These are phyloP conservation scores for Chaetomium cochliodes DNA, from an alignment of 495 filamentous ascomycete genomes.

Conservation along the genomic window DNA sequence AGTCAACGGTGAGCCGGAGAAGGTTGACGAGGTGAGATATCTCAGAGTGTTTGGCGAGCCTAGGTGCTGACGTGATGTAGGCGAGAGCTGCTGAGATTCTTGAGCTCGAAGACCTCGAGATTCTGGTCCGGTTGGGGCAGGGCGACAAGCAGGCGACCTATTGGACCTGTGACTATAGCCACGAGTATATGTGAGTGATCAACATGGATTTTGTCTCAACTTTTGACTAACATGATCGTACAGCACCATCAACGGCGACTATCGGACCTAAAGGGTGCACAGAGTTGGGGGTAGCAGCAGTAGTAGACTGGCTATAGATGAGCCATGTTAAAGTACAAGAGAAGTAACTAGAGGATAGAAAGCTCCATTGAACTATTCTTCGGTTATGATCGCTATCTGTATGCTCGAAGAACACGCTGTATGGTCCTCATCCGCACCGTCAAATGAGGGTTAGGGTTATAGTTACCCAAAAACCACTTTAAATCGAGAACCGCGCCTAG, in stretches of 20 bases:
- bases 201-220: background rate
- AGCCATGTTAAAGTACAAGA: conserved; percentile 1
- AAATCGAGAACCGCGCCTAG: conserved; percentile 25
- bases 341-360: background rate
- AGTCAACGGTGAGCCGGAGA: conserved; percentile 87
- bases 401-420: background rate
- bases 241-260: conserved; percentile 86
- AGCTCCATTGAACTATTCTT: background rate
- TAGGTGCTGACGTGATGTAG: conserved; percentile 20
- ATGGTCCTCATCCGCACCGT: too few relatives aligned
- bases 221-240: background rate
- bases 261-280: conserved; percentile 61
- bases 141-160: conserved; percentile 75
- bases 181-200: conserved; percentile 72
- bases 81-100: conserved; percentile 79
- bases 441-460: conserved; percentile 26
- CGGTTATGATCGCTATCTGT: background rate
- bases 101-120: conserved; percentile 81
- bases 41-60: background rate
- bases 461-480: conserved; percentile 25
- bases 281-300: background rate
- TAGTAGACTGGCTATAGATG: background rate
- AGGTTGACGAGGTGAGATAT: conserved; percentile 69
- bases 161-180: conserved; percentile 98
- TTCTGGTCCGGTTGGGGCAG: conserved; percentile 68